phyloP scores from a whole-genome alignment of 78 protist genomes.

The Trichosphaerium sp. region DNA sequence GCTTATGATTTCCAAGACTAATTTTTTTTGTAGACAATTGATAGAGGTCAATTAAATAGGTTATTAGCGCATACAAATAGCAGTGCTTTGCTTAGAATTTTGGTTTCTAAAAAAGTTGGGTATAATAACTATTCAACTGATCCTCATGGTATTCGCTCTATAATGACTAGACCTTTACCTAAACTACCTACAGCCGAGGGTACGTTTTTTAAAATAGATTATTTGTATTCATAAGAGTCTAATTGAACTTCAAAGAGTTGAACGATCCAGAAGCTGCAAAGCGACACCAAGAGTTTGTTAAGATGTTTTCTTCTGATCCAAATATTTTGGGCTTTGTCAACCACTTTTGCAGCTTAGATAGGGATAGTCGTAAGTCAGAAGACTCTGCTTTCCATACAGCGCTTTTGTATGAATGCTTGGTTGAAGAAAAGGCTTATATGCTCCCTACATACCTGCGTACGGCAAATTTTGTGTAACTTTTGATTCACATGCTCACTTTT shows the following conservation, averaged over 20 bases:
- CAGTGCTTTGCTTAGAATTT: no score
- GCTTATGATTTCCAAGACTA: no score
- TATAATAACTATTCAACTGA: not conserved
- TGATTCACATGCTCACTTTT: no score
- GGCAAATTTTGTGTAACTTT: no score
- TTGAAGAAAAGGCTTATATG: conserved; percentile 31
- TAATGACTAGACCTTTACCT: conserved; percentile 17
- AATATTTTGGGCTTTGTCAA: conserved; percentile 22
- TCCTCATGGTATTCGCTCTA: conserved; percentile 9
- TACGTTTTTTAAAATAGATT: not conserved
- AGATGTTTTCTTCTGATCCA: conserved; percentile 34
- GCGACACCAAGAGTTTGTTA: conserved; percentile 8
- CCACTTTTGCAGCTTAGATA: conserved; percentile 18
- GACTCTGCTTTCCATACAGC: conserved; percentile 20
- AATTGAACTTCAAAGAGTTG: no score
- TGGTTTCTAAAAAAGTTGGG: not conserved
- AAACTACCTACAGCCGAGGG: no score
- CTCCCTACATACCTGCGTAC: conserved; percentile 2
- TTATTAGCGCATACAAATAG: no score
- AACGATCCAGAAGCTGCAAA: no score
- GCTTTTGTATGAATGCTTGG: conserved; percentile 23
- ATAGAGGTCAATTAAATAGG: no score
- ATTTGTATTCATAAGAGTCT: not conserved
- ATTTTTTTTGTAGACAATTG: no score
- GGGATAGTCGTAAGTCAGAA: no score